A percentile compares a stretch with the other conserved stretches of the same genome.
Conservation (phyloP, 495 filamentous ascomycete species). For the Neurospora sp. region DNA sequence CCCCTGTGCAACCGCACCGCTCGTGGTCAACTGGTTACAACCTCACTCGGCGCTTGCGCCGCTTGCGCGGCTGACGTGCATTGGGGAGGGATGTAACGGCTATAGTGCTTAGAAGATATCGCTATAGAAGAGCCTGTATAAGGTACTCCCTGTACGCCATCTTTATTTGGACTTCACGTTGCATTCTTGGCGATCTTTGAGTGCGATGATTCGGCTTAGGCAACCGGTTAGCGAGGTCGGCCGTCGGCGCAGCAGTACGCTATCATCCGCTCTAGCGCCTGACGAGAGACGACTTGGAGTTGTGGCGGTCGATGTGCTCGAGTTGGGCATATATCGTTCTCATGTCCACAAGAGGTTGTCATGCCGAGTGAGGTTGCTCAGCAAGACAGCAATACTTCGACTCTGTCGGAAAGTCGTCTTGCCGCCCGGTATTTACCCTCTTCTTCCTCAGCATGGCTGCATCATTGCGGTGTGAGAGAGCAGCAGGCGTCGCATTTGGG, state of each 20-base stretch:
- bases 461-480: neutral
- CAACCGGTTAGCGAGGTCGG: neutral
- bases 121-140: neutral
- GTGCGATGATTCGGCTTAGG: neutral
- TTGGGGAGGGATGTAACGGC: neutral
- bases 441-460: neutral
- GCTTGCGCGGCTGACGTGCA: neutral
- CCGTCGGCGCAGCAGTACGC: neutral
- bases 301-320: neutral
- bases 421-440: neutral
- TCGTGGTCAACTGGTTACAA: neutral
- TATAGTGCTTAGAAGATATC: neutral
- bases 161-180: neutral
- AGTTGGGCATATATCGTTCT: neutral
- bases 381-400: neutral
- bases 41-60: neutral
- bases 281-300: neutral
- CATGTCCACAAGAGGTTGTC: neutral
- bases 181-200: neutral
- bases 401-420: neutral
- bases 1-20: neutral
- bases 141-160: neutral
- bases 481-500: neutral
- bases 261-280: neutral
- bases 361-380: neutral